Conservation (phyloP, 129 eudicot species). For the Sambucus nigra region DNA sequence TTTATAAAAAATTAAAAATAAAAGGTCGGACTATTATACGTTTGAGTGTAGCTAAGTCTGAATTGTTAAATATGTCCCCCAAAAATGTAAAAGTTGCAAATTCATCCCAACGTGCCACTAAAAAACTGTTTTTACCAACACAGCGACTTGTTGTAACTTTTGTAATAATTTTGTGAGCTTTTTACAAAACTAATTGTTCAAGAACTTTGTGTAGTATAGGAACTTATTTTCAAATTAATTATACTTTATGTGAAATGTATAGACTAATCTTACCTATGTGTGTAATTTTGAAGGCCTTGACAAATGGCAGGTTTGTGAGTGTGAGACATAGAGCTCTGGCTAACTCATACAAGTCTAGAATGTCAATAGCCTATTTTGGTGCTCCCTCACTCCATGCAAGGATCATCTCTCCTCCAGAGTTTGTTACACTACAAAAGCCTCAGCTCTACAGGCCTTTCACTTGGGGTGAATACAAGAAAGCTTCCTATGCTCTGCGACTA, state of each 20-base stretch:
- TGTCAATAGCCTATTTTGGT: conserved; percentile 44
- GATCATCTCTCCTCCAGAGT: conserved; percentile 26
- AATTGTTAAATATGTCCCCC: too few species aligned
- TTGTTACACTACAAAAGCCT: conserved; percentile 20
- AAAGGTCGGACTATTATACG: too few species aligned
- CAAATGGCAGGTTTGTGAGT: conserved; percentile 60
- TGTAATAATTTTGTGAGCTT: too few species aligned
- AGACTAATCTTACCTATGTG: background rate
- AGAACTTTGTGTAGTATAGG: too few species aligned
- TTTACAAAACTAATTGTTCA: too few species aligned
- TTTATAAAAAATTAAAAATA: too few species aligned
- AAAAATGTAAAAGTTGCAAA: too few species aligned
- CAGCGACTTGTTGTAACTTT: too few species aligned
- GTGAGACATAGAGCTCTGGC: conserved; percentile 63
- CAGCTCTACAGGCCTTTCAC: conserved; percentile 34
- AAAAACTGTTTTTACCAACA: too few species aligned
- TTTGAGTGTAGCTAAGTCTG: too few species aligned
- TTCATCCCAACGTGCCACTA: too few species aligned
- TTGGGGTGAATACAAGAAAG: conserved; percentile 58
- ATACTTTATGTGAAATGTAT: background rate
- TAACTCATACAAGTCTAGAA: conserved; percentile 28
- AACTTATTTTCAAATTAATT: too few species aligned
- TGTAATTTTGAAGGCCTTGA: conserved; percentile 33
- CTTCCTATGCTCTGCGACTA: conserved; percentile 34
- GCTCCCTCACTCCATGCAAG: conserved; percentile 40